These are phyloP conservation scores for Fusarium dimerum DNA, from an alignment of 2,329 filamentous ascomycete genomes.

Conservation along the genomic window DNA sequence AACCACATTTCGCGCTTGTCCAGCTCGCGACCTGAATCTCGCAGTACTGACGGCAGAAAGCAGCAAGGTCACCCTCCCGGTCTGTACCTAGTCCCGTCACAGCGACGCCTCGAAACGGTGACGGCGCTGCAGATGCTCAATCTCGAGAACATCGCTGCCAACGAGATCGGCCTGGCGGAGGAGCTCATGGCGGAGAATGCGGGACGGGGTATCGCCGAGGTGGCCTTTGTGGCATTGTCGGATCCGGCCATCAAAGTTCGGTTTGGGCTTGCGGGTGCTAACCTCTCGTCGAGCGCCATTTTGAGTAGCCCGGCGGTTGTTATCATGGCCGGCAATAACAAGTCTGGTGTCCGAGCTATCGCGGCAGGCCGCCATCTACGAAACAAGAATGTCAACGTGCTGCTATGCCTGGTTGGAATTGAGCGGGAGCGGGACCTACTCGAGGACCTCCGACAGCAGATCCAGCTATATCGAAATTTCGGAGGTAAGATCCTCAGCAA, in stretches of 20 bases:
- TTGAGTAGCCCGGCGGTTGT: conserved; percentile 52
- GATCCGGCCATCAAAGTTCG: conserved; percentile 61
- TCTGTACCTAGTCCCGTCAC: conserved; percentile 56
- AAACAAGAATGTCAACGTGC: conserved; percentile 77
- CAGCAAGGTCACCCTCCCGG: conserved; percentile 43
- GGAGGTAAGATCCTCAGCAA: conserved; percentile 72
- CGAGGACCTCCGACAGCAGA: conserved; percentile 77
- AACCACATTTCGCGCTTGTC: conserved; percentile 34
- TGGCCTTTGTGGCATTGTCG: conserved; percentile 69
- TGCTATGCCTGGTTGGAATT: conserved; percentile 81
- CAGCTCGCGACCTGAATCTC: conserved; percentile 32
- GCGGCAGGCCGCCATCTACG: conserved; percentile 84
- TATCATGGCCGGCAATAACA: conserved; percentile 93
- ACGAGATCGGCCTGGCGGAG: conserved; percentile 83
- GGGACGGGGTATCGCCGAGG: conserved; percentile 83
- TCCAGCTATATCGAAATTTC: conserved; percentile 81
- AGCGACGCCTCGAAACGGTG: conserved; percentile 61
- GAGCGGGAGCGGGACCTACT: conserved; percentile 81
- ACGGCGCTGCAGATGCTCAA: conserved; percentile 85
- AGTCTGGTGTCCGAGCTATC: conserved; percentile 80
- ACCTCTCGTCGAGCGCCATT: conserved; percentile 31
- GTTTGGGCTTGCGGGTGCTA: conserved; percentile 44
- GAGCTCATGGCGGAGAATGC: conserved; percentile 92
- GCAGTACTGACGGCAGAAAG: conserved; percentile 36
- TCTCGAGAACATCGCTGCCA: conserved; percentile 86